Percentiles rank a stretch among this genome's conserved stretches.
phyloP scores from a whole-genome alignment of 345 rosid species.

The Excoecaria agallocha region DNA sequence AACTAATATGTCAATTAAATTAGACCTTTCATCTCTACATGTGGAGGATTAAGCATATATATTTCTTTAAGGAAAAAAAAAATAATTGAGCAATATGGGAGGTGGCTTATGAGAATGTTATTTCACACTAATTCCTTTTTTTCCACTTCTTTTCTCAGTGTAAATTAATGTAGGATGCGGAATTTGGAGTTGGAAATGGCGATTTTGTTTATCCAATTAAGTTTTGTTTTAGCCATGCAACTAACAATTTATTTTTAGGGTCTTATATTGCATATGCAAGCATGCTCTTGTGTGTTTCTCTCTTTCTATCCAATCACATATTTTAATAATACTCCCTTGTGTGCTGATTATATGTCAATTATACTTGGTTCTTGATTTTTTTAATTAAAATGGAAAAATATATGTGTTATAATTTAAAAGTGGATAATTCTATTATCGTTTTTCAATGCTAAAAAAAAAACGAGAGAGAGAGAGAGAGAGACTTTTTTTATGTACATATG shows the following conservation, averaged over 20 bases:
- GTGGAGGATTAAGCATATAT: background rate
- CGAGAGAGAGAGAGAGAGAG: no score
- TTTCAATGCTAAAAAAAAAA: no score
- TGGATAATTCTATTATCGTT: no score
- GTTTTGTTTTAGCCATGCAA: constrained; percentile 1
- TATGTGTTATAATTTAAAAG: no score
- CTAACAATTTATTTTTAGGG: constrained; percentile 1
- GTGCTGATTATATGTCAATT: no score
- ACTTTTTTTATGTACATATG: no score
- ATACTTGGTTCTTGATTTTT: no score
- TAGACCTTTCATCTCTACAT: background rate
- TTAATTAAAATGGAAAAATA: no score
- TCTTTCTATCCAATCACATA: background rate
- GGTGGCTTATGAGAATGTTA: constrained; percentile 1
- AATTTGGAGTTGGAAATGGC: constrained; percentile 1
- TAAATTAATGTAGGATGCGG: constrained; percentile 7
- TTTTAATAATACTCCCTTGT: no score
- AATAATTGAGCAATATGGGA: background rate
- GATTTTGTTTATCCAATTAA: background rate
- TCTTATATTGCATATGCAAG: background rate
- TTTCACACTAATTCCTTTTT: background rate
- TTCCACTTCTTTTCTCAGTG: background rate
- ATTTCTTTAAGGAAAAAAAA: background rate
- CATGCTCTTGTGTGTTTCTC: background rate
- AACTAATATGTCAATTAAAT: no score